Base-by-base conservation (phyloP, 305 asterid genomes). In the Nicotiana rustica region DNA sequence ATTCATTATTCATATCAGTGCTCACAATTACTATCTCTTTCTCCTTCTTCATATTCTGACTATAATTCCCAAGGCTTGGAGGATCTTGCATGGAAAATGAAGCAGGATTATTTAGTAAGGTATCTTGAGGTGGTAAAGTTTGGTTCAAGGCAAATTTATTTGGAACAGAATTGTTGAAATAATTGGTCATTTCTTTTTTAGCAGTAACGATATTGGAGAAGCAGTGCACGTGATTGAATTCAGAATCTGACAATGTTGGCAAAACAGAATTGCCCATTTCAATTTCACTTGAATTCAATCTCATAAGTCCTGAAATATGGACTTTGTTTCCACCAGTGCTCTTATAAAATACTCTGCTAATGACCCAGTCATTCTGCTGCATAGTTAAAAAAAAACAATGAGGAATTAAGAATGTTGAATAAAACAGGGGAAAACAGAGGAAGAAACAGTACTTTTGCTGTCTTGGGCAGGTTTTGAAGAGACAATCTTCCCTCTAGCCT, bases 361-460 rank as follows among this genome's bases (percentile, higher is more conserved):
- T 92, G 84, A 92, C 98, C 98, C 98, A 94, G 80, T 94, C 98
- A 67, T 89, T 91, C 96, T 94, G 92, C 88, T 61, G 15, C 75
- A 83, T 52, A 52, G 59, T 52, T 10, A n/a, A 25, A 3, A 49
- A 10, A 49, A 52, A 13, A 49, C 14, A 49, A 49, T 9, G 56
- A 49, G 57, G 14, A 52, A 52, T 52, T 12, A 52, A 5, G 17
- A 52, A 10, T 52, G 5, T 52, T 12, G 57, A 52, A 52, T 52
- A 12, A 52, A 52, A 52, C 17, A 67, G 41, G 49, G 31, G 61
- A 29, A 82, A 82, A 69, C 81, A 82, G 67, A 49, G 10, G 47
- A 38, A 60, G 13, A 69, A 1, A 9, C 5, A 14, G 57, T 60
- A 92, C 98, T 97, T 90, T 91, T 3, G 88, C 85, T 65, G 89